phyloP scores from a whole-genome alignment of 2,329 filamentous ascomycete genomes.

The Alternaria infectoria region DNA sequence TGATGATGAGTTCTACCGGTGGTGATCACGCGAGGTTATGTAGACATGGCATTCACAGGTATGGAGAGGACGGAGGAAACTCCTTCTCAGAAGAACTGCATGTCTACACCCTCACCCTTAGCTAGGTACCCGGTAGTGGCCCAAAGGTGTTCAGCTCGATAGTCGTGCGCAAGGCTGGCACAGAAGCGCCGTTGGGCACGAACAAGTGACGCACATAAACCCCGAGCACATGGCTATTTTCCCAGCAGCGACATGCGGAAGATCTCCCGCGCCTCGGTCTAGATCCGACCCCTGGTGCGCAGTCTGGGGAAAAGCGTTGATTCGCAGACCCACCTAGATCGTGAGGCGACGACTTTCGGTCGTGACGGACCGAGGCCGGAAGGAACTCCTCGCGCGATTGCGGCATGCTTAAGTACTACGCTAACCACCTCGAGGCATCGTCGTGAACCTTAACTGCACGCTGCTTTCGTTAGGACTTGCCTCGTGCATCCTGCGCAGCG shows the following conservation, averaged over 20 bases:
- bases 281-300: background rate
- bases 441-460: conserved; percentile 1
- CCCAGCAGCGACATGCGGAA: background rate
- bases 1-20: background rate
- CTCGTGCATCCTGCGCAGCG: background rate
- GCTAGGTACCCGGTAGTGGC: background rate
- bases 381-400: background rate
- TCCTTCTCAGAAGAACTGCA: background rate
- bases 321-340: background rate
- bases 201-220: background rate
- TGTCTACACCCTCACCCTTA: background rate
- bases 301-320: background rate
- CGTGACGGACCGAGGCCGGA: background rate
- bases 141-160: background rate
- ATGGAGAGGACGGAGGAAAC: background rate
- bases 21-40: background rate
- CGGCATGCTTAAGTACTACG: background rate
- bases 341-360: background rate
- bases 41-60: conserved; percentile 1
- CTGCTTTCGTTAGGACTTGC: background rate
- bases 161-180: background rate
- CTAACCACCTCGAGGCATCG: background rate
- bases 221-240: background rate
- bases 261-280: background rate
- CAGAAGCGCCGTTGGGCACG: background rate